Conservation (phyloP, 768 basidiomycete species). For the Lentinula edodes region DNA sequence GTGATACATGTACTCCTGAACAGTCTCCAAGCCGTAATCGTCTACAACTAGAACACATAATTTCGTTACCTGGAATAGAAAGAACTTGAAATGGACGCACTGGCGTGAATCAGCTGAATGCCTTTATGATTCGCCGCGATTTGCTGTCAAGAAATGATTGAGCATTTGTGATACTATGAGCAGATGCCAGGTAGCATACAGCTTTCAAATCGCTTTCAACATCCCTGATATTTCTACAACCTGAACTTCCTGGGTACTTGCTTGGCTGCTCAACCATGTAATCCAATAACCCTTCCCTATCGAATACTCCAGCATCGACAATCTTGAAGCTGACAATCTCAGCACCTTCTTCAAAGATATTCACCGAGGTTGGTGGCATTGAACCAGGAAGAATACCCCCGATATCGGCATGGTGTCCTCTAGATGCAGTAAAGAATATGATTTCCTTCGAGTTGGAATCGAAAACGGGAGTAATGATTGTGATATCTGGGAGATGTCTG, state of each 20-base stretch:
- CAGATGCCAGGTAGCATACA: constrained; percentile 34
- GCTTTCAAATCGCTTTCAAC: constrained; percentile 93
- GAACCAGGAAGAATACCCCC: constrained; percentile 90
- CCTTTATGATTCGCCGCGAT: constrained; percentile 93
- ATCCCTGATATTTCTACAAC: constrained; percentile 80
- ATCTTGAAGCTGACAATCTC: constrained; percentile 90
- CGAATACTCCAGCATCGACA: constrained; percentile 76
- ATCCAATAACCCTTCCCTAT: constrained; percentile 66
- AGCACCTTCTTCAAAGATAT: constrained; percentile 92
- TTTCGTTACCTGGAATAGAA: constrained; percentile 7
- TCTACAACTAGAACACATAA: constrained; percentile 53
- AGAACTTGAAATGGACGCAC: constrained; percentile 33
- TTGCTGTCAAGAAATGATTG: constrained; percentile 49
- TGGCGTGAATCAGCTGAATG: constrained; percentile 74
- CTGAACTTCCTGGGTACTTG: constrained; percentile 79
- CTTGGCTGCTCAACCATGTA: constrained; percentile 81
- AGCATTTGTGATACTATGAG: constrained; percentile 3
- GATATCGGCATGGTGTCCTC: constrained; percentile 93
- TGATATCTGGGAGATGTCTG: constrained; percentile 82
- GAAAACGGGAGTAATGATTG: constrained; percentile 92
- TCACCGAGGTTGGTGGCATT: constrained; percentile 92
- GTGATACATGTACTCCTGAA: constrained; percentile 91
- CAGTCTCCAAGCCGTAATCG: constrained; percentile 80
- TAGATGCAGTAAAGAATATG: constrained; percentile 89
- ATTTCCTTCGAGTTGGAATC: constrained; percentile 57